Percentiles rank a stretch among this genome's conserved stretches.
Evolutionary conservation across 768 basidiomycete genomes (phyloP).

Genomic region (Leccinum pellstonianum): DNA sequence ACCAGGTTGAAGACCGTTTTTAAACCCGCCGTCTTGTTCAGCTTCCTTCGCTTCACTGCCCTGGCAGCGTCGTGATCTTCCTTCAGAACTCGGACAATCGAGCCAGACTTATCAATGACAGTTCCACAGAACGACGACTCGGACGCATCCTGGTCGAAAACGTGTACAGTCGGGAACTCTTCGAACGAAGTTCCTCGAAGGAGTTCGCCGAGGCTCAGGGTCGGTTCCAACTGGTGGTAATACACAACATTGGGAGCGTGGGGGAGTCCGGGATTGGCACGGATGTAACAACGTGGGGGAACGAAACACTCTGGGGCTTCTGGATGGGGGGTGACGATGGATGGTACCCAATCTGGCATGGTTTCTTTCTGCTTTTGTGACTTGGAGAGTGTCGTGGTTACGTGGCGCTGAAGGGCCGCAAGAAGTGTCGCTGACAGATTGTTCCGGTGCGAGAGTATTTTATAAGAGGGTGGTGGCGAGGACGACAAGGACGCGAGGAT

Average conservation of each 20-base stretch:
- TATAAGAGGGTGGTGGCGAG: slow-evolving; percentile 41
- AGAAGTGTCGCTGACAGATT: slow-evolving; percentile 47
- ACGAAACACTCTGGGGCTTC: slow-evolving; percentile 57
- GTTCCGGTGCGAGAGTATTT: slow-evolving; percentile 66
- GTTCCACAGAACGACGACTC: slow-evolving; percentile 50
- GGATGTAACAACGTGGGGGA: slow-evolving; percentile 61
- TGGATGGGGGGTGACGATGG: slow-evolving; percentile 50
- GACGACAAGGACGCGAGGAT: slow-evolving; percentile 41
- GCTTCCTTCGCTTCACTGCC: slow-evolving; percentile 53
- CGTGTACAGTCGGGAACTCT: slow-evolving; percentile 81
- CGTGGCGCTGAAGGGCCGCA: slow-evolving; percentile 45
- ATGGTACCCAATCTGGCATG: slow-evolving; percentile 54
- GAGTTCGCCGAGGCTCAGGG: slow-evolving; percentile 42
- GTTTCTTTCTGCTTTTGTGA: slow-evolving; percentile 47
- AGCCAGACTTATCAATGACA: slow-evolving; percentile 56
- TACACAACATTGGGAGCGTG: slow-evolving; percentile 29
- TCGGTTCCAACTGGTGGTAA: slow-evolving; percentile 60
- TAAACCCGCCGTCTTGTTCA: slow-evolving; percentile 51
- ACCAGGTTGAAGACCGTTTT: slow-evolving; percentile 57
- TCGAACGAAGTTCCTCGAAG: slow-evolving; percentile 67
- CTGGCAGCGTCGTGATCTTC: slow-evolving; percentile 31
- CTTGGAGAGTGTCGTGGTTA: slow-evolving; percentile 28
- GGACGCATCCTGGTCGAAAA: slow-evolving; percentile 55
- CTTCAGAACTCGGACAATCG: slow-evolving; percentile 18
- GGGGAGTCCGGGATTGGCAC: slow-evolving; percentile 37